Base-by-base conservation (phyloP, 345 rosid species). In the Dovyalis caffra region DNA sequence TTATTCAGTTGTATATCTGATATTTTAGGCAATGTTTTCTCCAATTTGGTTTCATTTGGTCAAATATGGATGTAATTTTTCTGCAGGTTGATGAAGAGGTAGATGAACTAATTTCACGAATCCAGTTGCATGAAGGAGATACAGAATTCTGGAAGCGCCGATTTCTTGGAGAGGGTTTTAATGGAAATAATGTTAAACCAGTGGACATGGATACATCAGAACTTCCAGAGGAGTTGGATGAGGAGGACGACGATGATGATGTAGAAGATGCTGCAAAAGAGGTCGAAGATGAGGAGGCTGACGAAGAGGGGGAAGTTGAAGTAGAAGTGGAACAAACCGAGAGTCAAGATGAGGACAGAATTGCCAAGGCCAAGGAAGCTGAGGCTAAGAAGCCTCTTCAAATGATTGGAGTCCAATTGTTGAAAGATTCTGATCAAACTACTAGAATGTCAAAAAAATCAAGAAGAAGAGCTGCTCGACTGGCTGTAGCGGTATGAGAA, bases 121-220 rank as follows among this genome's bases (percentile, higher is more conserved):
- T 95, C 78, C 87, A 88, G 86, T 85, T 95, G 81, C 83, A 95
- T 71, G 97, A 95, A 88, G 97, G 99, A 83, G 87, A 95, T 82
- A 92, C 97, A 6, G 99, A 95, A 80, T 92, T 95, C 74, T 92
- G 99, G 99, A 95, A 84, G 81, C 93, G 90, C 47, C 90, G 99
- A 12, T 95, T 92, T 80, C 92, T 92, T 74, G 97, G 94, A 73
- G 97, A 95, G 84, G 93, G 92, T 71, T 80, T 91, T 72, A 78
- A 81, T 78, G 81, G 70, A 78, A 77, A 83, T 73, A 78, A 81
- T 69, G 89, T 78, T 76, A 86, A 91, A 62, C 78, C 86, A 47
- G 62, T 77, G 21, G 92, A 92, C 23, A 75, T 69, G 61, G 87
- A 57, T 70, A 78, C 80, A 76, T 64, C 84, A 74, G 91, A 82